Conservation (phyloP, 2,329 filamentous ascomycete species). For the Sclerotinia trifoliorum region DNA sequence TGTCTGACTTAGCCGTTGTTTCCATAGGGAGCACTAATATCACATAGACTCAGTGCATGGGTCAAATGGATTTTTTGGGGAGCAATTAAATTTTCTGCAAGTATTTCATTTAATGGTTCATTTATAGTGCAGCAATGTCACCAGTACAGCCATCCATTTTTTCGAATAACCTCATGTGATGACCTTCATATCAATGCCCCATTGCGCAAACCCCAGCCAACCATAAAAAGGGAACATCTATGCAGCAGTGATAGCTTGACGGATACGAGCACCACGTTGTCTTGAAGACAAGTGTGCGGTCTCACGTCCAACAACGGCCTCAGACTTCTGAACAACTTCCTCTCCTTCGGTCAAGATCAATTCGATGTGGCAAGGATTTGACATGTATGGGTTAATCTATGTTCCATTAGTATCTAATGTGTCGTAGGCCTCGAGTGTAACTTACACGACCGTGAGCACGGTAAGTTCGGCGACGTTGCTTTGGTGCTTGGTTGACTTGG, state of each 20-base stretch:
- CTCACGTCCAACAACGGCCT: constrained; percentile 63
- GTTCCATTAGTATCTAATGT: neutral
- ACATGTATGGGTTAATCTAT: constrained; percentile 99
- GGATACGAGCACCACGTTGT: constrained; percentile 76
- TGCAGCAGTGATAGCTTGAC: constrained; percentile 64
- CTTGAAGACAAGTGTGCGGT: constrained; percentile 70
- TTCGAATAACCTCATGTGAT: constrained; percentile 30
- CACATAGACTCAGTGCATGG: neutral
- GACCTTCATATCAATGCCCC: constrained; percentile 30
- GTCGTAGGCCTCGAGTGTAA: constrained; percentile 39
- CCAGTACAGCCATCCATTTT: constrained; percentile 37
- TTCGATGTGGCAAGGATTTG: constrained; percentile 99
- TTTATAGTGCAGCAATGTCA: constrained; percentile 30
- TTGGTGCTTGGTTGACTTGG: constrained; percentile 99
- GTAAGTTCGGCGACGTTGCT: constrained; percentile 99
- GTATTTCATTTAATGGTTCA: constrained; percentile 22
- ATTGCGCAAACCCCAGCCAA: constrained; percentile 34
- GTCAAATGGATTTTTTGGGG: neutral
- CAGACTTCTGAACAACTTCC: constrained; percentile 91
- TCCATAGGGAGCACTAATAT: neutral
- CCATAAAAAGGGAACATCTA: constrained; percentile 45
- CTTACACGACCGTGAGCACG: constrained; percentile 99
- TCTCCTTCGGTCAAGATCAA: constrained; percentile 97
- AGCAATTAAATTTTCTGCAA: constrained; percentile 18
- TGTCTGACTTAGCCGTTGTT: neutral